A percentile compares a stretch with the other conserved stretches of the same genome.
These are phyloP conservation scores for Epithele typhae DNA, from an alignment of 768 basidiomycete genomes.

Conservation along the genomic window DNA sequence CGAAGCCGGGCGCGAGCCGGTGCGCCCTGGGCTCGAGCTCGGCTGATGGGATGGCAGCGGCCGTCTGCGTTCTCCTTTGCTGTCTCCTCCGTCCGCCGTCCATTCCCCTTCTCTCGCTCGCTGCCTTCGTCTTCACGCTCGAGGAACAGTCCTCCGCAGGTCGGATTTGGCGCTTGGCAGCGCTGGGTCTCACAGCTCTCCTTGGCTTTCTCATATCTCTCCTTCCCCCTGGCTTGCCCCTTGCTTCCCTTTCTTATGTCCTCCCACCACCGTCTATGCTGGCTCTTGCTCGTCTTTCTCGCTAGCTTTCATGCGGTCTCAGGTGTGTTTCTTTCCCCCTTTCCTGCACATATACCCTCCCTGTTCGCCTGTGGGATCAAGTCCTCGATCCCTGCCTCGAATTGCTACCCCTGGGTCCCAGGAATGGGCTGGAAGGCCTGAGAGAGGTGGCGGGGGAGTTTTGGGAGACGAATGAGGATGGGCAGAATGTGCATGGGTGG, in stretches of 20 bases:
- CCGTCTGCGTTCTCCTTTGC: too few relatives aligned
- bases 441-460: too few relatives aligned
- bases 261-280: slow-evolving; percentile 11
- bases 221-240: slow-evolving; percentile 3
- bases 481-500: too few relatives aligned
- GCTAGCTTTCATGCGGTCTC: slow-evolving; percentile 11
- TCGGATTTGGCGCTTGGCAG: slow-evolving; percentile 16
- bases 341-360: background rate
- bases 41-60: too few relatives aligned
- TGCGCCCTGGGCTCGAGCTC: too few relatives aligned
- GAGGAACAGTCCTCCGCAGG: slow-evolving; percentile 15
- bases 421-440: too few relatives aligned
- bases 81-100: background rate
- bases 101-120: slow-evolving; percentile 3
- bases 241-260: slow-evolving; percentile 13
- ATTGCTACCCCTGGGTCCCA: too few relatives aligned
- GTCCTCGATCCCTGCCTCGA: too few relatives aligned
- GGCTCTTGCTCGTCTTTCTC: slow-evolving; percentile 8
- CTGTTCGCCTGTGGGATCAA: background rate
- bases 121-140: slow-evolving; percentile 1
- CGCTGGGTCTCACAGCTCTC: slow-evolving; percentile 4
- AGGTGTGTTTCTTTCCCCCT: slow-evolving; percentile 3
- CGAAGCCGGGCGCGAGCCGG: too few relatives aligned
- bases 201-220: slow-evolving; percentile 10
- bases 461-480: too few relatives aligned